Evolutionary conservation across 768 basidiomycete genomes (phyloP), one percentile per base, ranked within the genome.

Genomic region (Mycena kentingensis): DNA sequence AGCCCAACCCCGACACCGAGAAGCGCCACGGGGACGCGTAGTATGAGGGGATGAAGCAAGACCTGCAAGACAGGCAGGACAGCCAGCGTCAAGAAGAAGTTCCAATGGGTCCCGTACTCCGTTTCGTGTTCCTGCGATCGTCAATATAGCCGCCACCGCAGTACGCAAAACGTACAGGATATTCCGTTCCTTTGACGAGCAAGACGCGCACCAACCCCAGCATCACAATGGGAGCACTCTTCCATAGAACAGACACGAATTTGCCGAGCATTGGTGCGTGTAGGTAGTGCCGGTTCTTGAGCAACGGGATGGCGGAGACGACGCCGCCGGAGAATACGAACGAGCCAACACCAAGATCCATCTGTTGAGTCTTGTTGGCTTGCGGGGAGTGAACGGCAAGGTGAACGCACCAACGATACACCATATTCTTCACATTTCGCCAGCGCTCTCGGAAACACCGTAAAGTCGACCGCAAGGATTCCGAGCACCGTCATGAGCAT

Each of bases 71-170:
- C 64, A 0, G 94, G 94, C 5, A 98, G 66, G 1, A 91, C 60
- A 0, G 88, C 93, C 19, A 98, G 77, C 0, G 97, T 98, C 60
- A 98, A 80, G 78, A 99, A 99, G 71, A 98, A 98, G 67, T 98
- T 98, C 97, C 97, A 99, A 62, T 98, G 96, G 0, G 84, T 83
- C 0, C 97, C 97, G 58, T 98, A 98, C 71, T 99, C 97, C 0
- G 94, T 87, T 49, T 89, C 86, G 54, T 98, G 97, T 73, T 98
- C 97, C 95, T 75, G 27, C 21, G 21, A n/a, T n/a, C 32, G 29
- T 29, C 52, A 26, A 22, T 41, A 31, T 19, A 47, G 48, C 48
- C 26, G 47, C 35, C 46, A 26, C 13, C 18, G 39, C 16, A 8
- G 15, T 5, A 13, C 1, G 5, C 36, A 37, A 37, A 32, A 67